Evolutionary conservation across 176 grass and related monocot species (phyloP).

Genomic region (Bothriochloa decipiens): DNA sequence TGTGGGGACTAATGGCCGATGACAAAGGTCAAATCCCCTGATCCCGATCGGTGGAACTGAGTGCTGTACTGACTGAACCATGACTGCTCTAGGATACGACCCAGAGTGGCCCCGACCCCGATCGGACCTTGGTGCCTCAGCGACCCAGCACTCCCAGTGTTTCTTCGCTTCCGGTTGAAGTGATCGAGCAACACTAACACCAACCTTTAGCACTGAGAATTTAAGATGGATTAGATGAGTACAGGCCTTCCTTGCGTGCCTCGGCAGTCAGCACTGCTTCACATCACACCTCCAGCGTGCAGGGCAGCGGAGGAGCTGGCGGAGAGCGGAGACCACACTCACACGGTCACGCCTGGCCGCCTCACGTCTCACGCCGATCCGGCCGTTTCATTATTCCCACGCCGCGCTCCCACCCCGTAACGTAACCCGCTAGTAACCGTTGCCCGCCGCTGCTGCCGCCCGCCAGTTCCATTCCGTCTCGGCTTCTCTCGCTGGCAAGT

Average conservation of each 20-base stretch:
- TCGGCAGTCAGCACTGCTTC: neutral
- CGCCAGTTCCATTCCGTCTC: conserved; percentile 12
- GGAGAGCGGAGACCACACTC: conserved; percentile 1
- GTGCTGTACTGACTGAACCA: conserved; percentile 18
- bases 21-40: neutral
- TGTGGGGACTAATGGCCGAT: neutral
- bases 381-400: conserved; percentile 40
- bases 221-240: conserved; percentile 14
- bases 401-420: conserved; percentile 3
- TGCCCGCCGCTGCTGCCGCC: neutral
- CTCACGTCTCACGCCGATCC: conserved; percentile 34
- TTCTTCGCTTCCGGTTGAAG: conserved; percentile 40
- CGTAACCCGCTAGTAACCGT: conserved; percentile 39
- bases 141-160: neutral
- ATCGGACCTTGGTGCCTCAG: neutral
- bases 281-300: conserved; percentile 26
- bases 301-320: neutral
- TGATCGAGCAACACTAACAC: neutral
- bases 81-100: conserved; percentile 1
- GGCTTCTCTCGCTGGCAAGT: neutral
- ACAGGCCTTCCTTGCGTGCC: neutral
- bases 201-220: neutral
- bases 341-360: neutral
- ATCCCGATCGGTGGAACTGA: neutral
- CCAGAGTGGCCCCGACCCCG: neutral